Base-by-base conservation (phyloP, 2,329 filamentous ascomycete species). In the Aspergillus amoenus region DNA sequence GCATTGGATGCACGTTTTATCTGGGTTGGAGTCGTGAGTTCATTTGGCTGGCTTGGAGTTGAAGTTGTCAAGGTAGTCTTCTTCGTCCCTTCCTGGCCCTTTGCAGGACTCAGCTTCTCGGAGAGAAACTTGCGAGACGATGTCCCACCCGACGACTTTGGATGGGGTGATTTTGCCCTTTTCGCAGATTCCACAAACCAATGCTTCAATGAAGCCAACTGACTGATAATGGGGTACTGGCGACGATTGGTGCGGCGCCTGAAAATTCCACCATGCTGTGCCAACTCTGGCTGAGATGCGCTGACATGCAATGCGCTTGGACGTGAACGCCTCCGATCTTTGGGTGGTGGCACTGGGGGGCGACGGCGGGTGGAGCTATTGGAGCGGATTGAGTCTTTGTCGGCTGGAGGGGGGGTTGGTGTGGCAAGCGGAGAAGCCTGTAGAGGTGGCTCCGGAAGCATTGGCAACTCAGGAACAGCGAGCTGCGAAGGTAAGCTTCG, bases 231-330 rank as follows among this genome's bases (percentile, higher is more conserved):
- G 11, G 85, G 81, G 66, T 85, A 81, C 57, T 86, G 84, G 60
- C 82, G 83, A 41, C 82, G 82, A 52, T 78, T 75, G 43, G 80
- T 78, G 56, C 82, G 82, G 43, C 78, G 75, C 54, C 82, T 82
- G 27, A 82, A 79, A 61, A 84, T 81, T 34, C 81, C 80, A 62
- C 82, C 82, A n/a, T 76, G 76, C 42, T 79, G 78, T 15, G 87
- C 75, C 7, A 88, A 73, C 62, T 88, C 85, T 21, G 84, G 82
- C 63, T 88, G 87, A 40, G 79, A 83, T 13, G 90, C 89, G 40
- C 95, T 91, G 4, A 95, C 84, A 69, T 96, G 91, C 32, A 97
- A 82, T 61, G 91, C 94, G 64, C 92, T 96, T 43, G 90, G 89
- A 59, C 91, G 82, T 63, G 90, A 89, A 65, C 88, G 82, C 58